Percentiles rank a stretch among this genome's conserved stretches.
phyloP scores from a whole-genome alignment of 108 stramenopile genomes.

The Schizochytrium sp. region DNA sequence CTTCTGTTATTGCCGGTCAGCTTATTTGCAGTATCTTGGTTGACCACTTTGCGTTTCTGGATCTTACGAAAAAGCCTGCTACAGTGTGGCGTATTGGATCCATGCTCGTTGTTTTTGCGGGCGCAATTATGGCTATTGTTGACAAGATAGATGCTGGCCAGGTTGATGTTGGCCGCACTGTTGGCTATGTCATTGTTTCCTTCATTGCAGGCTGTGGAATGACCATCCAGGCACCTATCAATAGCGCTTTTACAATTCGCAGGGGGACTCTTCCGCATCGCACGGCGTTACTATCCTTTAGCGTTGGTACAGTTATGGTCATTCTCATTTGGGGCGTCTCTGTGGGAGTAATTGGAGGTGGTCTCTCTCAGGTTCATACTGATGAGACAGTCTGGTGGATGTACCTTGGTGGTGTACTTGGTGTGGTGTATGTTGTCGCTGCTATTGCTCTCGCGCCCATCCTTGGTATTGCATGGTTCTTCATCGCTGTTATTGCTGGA shows the following conservation, averaged over 20 bases:
- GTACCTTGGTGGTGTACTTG: conserved; percentile 16
- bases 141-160: conserved; percentile 17
- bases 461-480: conserved; percentile 17
- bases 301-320: background rate
- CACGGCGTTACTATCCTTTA: conserved; percentile 17
- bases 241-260: conserved; percentile 13
- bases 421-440: conserved; percentile 12
- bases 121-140: conserved; percentile 27
- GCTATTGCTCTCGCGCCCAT: background rate
- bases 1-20: conserved; percentile 12
- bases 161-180: background rate
- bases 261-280: conserved; percentile 23
- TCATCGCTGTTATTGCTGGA: background rate
- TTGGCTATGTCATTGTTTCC: background rate
- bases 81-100: conserved; percentile 25
- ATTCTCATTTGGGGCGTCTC: conserved; percentile 17
- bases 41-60: conserved; percentile 44
- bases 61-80: background rate
- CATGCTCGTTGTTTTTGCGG: conserved; percentile 32
- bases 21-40: background rate
- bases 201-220: background rate
- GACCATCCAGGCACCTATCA: conserved; percentile 53
- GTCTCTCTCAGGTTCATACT: background rate
- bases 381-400: background rate
- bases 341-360: conserved; percentile 5